Percentiles rank a stretch among this genome's conserved stretches.
Evolutionary conservation across 2,329 filamentous ascomycete genomes (phyloP).

Genomic region (Trichoderma guizhouense): DNA sequence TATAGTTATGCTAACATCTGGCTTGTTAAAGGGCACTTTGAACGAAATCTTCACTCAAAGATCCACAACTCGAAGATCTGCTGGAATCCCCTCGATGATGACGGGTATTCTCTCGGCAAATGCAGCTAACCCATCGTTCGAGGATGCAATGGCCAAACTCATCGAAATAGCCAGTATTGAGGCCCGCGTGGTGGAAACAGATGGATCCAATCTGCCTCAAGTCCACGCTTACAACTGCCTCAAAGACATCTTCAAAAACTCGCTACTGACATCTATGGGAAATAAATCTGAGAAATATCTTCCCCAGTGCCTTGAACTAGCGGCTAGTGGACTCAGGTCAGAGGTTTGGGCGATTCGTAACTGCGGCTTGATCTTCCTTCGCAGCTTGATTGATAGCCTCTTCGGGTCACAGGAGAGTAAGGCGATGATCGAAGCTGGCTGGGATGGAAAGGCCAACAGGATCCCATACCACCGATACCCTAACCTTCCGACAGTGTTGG

Average conservation of each 20-base stretch:
- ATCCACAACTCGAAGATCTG: constrained; percentile 84
- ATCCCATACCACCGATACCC: constrained; percentile 70
- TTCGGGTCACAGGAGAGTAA: constrained; percentile 75
- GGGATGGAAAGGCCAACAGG: constrained; percentile 61
- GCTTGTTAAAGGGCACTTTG: constrained; percentile 53
- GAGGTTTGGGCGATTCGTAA: constrained; percentile 93
- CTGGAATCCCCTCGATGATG: constrained; percentile 84
- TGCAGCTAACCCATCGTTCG: constrained; percentile 56
- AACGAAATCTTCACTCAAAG: constrained; percentile 70
- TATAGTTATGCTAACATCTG: not conserved
- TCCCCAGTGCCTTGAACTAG: constrained; percentile 71
- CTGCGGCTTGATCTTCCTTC: constrained; percentile 83
- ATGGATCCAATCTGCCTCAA: constrained; percentile 71
- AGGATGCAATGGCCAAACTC: constrained; percentile 61
- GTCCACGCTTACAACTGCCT: constrained; percentile 94
- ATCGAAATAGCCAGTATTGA: constrained; percentile 55
- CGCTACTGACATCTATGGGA: constrained; percentile 68
- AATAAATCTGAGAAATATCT: constrained; percentile 71
- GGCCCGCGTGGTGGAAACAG: constrained; percentile 53
- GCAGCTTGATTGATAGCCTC: constrained; percentile 76
- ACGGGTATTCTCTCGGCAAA: constrained; percentile 74
- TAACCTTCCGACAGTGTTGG: constrained; percentile 59
- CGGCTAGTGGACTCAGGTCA: constrained; percentile 73
- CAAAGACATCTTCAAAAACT: constrained; percentile 86
- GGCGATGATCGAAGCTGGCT: constrained; percentile 55